phyloP scores from a whole-genome alignment of 805 yeast species.

The Lachancea kluyveri region DNA sequence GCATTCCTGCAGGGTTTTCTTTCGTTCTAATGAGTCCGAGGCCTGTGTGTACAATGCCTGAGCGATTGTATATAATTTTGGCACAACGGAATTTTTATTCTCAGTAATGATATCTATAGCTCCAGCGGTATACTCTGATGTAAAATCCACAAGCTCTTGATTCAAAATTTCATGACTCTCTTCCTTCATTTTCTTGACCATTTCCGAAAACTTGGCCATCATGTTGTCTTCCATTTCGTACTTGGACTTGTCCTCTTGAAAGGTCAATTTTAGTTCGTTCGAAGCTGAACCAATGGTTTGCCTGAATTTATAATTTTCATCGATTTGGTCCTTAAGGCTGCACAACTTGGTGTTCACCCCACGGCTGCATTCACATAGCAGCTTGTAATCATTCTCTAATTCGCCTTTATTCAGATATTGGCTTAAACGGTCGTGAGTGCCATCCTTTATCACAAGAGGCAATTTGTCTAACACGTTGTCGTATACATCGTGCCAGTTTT shows the following conservation, averaged over 20 bases:
- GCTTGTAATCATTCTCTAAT: conserved; percentile 9
- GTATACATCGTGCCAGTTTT: conserved; percentile 36
- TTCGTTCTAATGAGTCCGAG: conserved; percentile 22
- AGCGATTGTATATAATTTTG: conserved; percentile 22
- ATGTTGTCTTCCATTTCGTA: conserved; percentile 21
- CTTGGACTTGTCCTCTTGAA: conserved; percentile 11
- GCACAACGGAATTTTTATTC: conserved; percentile 13
- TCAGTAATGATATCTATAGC: conserved; percentile 5
- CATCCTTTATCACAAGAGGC: conserved; percentile 10
- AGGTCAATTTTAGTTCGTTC: conserved; percentile 7
- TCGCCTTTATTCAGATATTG: conserved; percentile 13
- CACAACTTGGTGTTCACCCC: conserved; percentile 14
- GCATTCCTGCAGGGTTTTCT: conserved; percentile 29
- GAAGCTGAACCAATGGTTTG: conserved; percentile 8
- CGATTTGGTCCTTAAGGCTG: conserved; percentile 14
- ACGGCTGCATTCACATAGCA: conserved; percentile 10
- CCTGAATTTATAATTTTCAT: conserved; percentile 12
- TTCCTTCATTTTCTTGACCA: conserved; percentile 13
- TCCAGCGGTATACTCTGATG: conserved; percentile 5
- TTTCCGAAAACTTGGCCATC: conserved; percentile 22
- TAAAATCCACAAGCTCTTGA: conserved; percentile 8
- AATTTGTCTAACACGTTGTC: conserved; percentile 16
- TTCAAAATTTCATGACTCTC: conserved; percentile 16
- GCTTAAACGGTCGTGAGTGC: conserved; percentile 9
- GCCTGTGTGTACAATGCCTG: conserved; percentile 23